A percentile compares a stretch with the other conserved stretches of the same genome.
phyloP scores from a whole-genome alignment of 2,329 filamentous ascomycete species.

The Fusarium subglutinans region DNA sequence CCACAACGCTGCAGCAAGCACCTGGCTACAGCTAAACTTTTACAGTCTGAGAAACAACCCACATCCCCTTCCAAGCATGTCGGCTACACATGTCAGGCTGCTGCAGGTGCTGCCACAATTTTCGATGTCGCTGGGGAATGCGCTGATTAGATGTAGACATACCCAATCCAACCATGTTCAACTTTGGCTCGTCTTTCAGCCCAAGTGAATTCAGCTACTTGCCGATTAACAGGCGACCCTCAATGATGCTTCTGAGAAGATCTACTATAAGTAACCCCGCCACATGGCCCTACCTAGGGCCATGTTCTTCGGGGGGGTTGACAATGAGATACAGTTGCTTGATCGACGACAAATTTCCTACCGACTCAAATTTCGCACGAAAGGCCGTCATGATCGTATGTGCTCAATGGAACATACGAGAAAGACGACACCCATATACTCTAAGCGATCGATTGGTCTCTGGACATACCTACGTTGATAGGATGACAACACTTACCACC shows the following conservation, averaged over 20 bases:
- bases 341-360: not conserved
- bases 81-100: not conserved
- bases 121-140: too few relatives aligned
- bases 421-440: not conserved
- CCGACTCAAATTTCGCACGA: not conserved
- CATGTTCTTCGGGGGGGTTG: too few relatives aligned
- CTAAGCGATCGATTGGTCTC: not conserved
- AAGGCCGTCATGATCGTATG: rapidly evolving
- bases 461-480: not conserved
- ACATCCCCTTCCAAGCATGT: too few relatives aligned
- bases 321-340: not conserved
- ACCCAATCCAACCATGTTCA: not conserved
- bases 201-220: not conserved
- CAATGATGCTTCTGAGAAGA: not conserved
- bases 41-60: not conserved
- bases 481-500: not conserved
- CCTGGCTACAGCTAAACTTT: too few relatives aligned
- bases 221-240: not conserved
- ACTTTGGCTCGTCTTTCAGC: not conserved
- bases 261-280: too few relatives aligned
- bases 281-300: too few relatives aligned
- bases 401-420: not conserved
- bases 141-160: too few relatives aligned
- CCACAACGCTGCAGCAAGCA: not conserved
- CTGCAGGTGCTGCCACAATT: not conserved